A percentile compares a stretch with the other conserved stretches of the same genome.
These are phyloP conservation scores for Ilyonectria sp. DNA, from an alignment of 2,329 filamentous ascomycete genomes.

Conservation along the genomic window DNA sequence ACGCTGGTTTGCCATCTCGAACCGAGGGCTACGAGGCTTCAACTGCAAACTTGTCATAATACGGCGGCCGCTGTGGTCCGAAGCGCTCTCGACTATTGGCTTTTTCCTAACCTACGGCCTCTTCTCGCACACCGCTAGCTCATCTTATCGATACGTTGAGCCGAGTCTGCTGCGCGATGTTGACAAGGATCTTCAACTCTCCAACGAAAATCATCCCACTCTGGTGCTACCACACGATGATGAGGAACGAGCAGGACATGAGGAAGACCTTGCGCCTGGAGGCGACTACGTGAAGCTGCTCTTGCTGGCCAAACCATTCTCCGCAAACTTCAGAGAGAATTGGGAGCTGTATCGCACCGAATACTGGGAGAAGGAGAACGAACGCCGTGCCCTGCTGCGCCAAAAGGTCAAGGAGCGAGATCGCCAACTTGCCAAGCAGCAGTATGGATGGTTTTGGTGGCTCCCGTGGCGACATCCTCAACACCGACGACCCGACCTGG, in stretches of 20 bases:
- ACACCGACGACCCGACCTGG: slow-evolving; percentile 53
- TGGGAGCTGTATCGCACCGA: slow-evolving; percentile 96
- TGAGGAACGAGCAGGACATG: slow-evolving; percentile 78
- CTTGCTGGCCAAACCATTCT: slow-evolving; percentile 94
- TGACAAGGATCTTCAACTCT: slow-evolving; percentile 70
- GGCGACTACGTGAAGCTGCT: slow-evolving; percentile 94
- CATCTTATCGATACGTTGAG: slow-evolving; percentile 84
- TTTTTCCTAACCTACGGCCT: slow-evolving; percentile 85
- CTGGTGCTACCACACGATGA: slow-evolving; percentile 64
- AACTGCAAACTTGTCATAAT: slow-evolving; percentile 97
- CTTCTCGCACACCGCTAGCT: slow-evolving; percentile 77
- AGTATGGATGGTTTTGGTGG: slow-evolving; percentile 89
- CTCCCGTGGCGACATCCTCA: slow-evolving; percentile 74
- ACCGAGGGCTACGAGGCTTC: slow-evolving; percentile 90
- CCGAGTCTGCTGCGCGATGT: slow-evolving; percentile 72
- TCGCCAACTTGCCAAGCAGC: slow-evolving; percentile 75
- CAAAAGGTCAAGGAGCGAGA: slow-evolving; percentile 79
- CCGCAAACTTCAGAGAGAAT: slow-evolving; percentile 93
- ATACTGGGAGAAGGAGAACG: slow-evolving; percentile 98
- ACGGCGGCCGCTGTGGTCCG: slow-evolving; percentile 85
- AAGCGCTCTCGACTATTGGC: slow-evolving; percentile 78
- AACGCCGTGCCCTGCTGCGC: slow-evolving; percentile 82
- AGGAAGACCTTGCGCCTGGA: slow-evolving; percentile 91
- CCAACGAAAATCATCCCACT: slow-evolving; percentile 58
- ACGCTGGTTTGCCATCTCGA: slow-evolving; percentile 90